Conservation (phyloP, 352 stramenopile genomes). For the Phytophthora boehmeriae region DNA sequence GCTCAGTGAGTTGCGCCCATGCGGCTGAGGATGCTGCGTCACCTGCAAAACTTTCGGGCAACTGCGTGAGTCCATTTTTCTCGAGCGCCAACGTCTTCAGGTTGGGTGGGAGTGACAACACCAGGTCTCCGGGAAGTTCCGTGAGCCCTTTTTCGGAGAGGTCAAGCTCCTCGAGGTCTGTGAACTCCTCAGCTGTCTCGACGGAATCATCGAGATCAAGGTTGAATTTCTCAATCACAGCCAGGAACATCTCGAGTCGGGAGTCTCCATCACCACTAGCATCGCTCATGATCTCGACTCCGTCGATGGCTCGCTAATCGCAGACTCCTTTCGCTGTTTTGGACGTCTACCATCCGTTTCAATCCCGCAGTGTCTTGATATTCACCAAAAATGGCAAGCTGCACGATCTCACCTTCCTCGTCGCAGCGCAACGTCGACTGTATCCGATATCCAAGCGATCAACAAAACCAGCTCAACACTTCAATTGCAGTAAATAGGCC, state of each 20-base stretch:
- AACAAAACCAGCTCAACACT: neutral
- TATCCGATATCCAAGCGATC: neutral
- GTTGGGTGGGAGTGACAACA: conserved; percentile 54
- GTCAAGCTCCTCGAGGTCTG: conserved; percentile 81
- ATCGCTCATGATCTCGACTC: conserved; percentile 52
- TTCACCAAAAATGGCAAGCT: conserved; percentile 8
- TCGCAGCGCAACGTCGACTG: neutral
- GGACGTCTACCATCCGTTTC: conserved; percentile 9
- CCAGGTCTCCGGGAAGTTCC: conserved; percentile 62
- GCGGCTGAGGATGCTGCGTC: conserved; percentile 26
- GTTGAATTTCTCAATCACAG: conserved; percentile 69
- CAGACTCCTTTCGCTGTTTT: conserved; percentile 18
- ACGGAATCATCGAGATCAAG: conserved; percentile 75
- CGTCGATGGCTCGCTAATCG: conserved; percentile 23
- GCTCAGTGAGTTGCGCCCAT: conserved; percentile 65
- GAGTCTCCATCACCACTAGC: conserved; percentile 31
- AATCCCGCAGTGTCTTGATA: neutral
- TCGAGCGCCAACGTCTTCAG: conserved; percentile 83
- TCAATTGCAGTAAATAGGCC: conserved; percentile 36
- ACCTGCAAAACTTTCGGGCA: conserved; percentile 57
- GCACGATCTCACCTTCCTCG: neutral
- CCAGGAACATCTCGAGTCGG: conserved; percentile 54
- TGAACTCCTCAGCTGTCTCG: conserved; percentile 65
- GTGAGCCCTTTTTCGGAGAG: conserved; percentile 76
- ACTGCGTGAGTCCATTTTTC: conserved; percentile 65